phyloP scores from a whole-genome alignment of 345 rosid genomes.

The Hibiscus mutabilis region DNA sequence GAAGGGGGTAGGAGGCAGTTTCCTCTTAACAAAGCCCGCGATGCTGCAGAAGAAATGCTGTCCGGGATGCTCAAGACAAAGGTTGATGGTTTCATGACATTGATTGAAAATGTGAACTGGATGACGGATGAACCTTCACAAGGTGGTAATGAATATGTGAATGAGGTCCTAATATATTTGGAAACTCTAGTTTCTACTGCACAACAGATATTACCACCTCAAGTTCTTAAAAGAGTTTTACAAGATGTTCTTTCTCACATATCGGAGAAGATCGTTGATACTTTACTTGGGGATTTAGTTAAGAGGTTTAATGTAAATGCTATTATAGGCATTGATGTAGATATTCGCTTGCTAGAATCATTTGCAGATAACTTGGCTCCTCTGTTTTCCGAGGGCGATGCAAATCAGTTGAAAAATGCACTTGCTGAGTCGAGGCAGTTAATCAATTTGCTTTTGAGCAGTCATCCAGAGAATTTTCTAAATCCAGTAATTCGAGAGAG shows the following conservation, averaged over 20 bases:
- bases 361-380: constrained; percentile 74
- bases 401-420: constrained; percentile 71
- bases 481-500: constrained; percentile 85
- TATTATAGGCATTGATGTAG: constrained; percentile 73
- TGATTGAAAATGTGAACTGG: constrained; percentile 96
- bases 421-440: constrained; percentile 76
- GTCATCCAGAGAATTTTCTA: constrained; percentile 79
- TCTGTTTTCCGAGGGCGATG: constrained; percentile 64
- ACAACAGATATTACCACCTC: constrained; percentile 81
- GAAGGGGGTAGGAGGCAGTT: constrained; percentile 94
- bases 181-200: constrained; percentile 93
- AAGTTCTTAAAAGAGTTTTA: constrained; percentile 73
- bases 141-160: constrained; percentile 88
- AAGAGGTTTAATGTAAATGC: constrained; percentile 79
- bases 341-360: constrained; percentile 74
- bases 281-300: constrained; percentile 61
- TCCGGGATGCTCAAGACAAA: constrained; percentile 85
- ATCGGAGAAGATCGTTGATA: constrained; percentile 70
- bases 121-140: constrained; percentile 68
- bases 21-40: constrained; percentile 75
- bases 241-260: constrained; percentile 81
- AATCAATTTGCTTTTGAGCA: constrained; percentile 78
- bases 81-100: constrained; percentile 81
- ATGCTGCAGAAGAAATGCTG: constrained; percentile 80
- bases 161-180: constrained; percentile 82